Base-by-base conservation (phyloP, 1,139 yeast species). In the Scheffersomyces insectosa region DNA sequence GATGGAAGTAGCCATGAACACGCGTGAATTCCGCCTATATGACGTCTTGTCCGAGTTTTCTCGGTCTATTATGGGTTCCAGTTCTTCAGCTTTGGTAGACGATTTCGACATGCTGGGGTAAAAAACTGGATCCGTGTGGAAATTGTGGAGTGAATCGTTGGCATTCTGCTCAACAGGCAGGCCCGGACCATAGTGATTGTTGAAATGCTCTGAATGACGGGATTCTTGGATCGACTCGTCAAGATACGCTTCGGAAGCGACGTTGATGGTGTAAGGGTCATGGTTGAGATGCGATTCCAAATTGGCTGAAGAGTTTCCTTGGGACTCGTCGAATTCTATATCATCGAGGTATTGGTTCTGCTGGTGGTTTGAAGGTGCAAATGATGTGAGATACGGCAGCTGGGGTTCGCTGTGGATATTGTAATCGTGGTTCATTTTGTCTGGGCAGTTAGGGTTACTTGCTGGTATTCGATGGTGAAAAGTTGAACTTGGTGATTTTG, bases 1-100 rank as follows among this genome's bases (percentile, higher is more conserved):
- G 2, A 67, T 45, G 3, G 73, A 66, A 2, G 61, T 59, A 3
- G 47, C 41, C 12, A 68, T 51, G 44, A 69, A 68, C 1, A 62
- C 34, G 28, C 48, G 45, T 4, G 63, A 53, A 13, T 54, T 53
- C 12, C 44, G 31, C 33, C 39, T 48, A 36, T 51, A 54, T 2
- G 13, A 15, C 13, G 39, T 43, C 15, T 42, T 38, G 39, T 41
- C 47, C 10, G 34, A 15, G 15, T 20, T 29, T 8, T 34, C 33
- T 12, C 31, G 40, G 32, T 38, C 33, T 9, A 38, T 38, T 37
- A 42, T 36, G 10, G 40, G 40, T 5, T 33, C 38, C 32, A 25
- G 16, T 27, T 44, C 42, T 29, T 39, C 32, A 28, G 36, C 36
- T 11, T 20, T 20, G 11, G 34, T 20, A 14, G 34, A 31, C 3